Percentiles rank a stretch among this genome's conserved stretches.
These are phyloP conservation scores for Tulasnella calospora DNA, from an alignment of 768 basidiomycete species.

Conservation along the genomic window DNA sequence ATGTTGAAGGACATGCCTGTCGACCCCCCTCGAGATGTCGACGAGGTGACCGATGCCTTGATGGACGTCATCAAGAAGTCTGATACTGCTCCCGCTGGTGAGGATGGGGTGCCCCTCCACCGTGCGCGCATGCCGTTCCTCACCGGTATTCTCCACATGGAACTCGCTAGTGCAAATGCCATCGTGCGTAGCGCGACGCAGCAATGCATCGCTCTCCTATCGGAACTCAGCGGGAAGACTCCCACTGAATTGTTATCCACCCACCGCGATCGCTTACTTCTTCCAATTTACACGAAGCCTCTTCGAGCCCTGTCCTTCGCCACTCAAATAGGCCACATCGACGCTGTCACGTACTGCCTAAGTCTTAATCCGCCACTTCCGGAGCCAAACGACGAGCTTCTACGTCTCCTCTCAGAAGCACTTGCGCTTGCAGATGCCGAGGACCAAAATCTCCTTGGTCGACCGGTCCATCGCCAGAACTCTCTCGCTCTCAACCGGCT, in stretches of 20 bases:
- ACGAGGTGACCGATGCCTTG: conserved; percentile 74
- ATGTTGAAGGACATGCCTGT: conserved; percentile 91
- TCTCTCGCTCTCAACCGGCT: conserved; percentile 79
- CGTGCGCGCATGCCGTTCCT: conserved; percentile 49
- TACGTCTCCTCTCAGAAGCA: conserved; percentile 87
- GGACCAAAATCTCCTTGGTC: conserved; percentile 72
- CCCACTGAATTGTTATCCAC: conserved; percentile 74
- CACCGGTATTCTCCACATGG: conserved; percentile 78
- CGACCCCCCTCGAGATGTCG: conserved; percentile 77
- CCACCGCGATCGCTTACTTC: conserved; percentile 82
- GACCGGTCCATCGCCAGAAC: conserved; percentile 70
- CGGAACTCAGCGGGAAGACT: conserved; percentile 63
- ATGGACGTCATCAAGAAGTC: conserved; percentile 44
- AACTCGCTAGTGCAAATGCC: conserved; percentile 80
- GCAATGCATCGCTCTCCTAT: conserved; percentile 70
- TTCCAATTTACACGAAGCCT: conserved; percentile 92
- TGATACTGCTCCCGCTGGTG: conserved; percentile 18
- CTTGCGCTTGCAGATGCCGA: conserved; percentile 94
- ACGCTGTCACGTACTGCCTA: conserved; percentile 91
- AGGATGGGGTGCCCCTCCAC: conserved; percentile 9
- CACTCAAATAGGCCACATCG: conserved; percentile 97
- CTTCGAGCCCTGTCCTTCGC: conserved; percentile 89
- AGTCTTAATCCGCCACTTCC: conserved; percentile 83
- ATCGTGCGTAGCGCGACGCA: conserved; percentile 82
- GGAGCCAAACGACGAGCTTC: conserved; percentile 86